Conservation (phyloP, 352 stramenopile species). For the Pythium sukuiense region DNA sequence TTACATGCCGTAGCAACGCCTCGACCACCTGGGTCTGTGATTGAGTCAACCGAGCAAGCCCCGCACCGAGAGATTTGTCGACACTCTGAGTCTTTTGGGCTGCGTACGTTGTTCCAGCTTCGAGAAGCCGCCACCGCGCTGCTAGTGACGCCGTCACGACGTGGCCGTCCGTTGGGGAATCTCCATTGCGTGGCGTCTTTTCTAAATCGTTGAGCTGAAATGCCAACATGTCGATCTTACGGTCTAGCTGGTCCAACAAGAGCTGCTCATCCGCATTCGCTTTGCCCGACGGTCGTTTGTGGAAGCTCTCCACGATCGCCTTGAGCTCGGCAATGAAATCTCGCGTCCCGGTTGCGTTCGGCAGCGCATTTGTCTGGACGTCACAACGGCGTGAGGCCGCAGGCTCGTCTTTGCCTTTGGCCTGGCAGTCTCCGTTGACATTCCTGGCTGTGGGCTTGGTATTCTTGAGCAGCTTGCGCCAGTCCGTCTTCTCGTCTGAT, state of each 20-base stretch:
- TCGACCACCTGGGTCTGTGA: constrained; percentile 57
- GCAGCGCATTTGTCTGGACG: neutral
- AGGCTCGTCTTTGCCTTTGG: neutral
- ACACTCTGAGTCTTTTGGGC: constrained; percentile 36
- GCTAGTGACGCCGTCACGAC: constrained; percentile 29
- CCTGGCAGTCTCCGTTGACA: neutral
- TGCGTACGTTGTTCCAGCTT: constrained; percentile 51
- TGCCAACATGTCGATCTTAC: constrained; percentile 48
- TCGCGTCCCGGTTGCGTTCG: constrained; percentile 26
- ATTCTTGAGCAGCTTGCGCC: constrained; percentile 62
- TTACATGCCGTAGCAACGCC: constrained; percentile 35
- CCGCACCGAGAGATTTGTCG: constrained; percentile 36
- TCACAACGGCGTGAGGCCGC: neutral
- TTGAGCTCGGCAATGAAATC: constrained; percentile 56
- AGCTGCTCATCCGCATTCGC: constrained; percentile 3
- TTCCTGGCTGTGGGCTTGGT: neutral
- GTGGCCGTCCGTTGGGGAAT: neutral
- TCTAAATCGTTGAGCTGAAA: constrained; percentile 38
- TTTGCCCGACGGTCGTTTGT: constrained; percentile 24
- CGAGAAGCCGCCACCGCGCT: constrained; percentile 52
- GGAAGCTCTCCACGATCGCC: constrained; percentile 48
- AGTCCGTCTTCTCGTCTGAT: constrained; percentile 65
- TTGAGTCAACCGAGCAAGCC: constrained; percentile 38
- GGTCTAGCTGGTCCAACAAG: constrained; percentile 55
- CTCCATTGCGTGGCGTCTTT: neutral